Evolutionary conservation across 148 eudicot species (phyloP), one percentile per base, ranked within the genome.

Genomic region (Persicaria tinctoria): DNA sequence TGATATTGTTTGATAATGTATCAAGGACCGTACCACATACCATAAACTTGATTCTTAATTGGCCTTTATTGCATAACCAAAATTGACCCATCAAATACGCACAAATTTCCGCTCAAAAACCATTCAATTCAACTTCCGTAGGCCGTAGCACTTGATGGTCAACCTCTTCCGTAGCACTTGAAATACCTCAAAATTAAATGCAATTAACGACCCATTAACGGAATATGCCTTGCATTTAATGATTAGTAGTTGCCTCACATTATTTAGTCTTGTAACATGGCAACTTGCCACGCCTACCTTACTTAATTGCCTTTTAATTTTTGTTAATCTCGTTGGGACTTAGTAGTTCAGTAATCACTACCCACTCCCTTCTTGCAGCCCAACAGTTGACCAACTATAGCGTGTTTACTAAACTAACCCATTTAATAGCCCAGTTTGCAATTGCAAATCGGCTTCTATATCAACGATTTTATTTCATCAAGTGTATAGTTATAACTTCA

Each of bases 121-220:
- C 41, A 32, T 32, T 38, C 41, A 27, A 68, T 41, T 51, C 63
- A 45, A 55, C 59, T 18, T 70, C 79, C 75, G 56, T 77, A 72
- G 54, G 54, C 79, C 75, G 56, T 77, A 72, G 54, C 78, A 76
- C 79, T 70, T 77, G 18, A 49, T 9, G 32, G 55, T 46, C 17
- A 16, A 20, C 6, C 1, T 12, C 53, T 66, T 54, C 57, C n/a
- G 14, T 54, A 16, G 14, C 14, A n/a, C 57, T 17, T 13, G 13
- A 17, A 41, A 41, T 41, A 66, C 70, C 47, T 66, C 47, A 66
- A 38, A 38, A 38, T 14, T 13, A 66, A 66, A 2, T 32, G 41
- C 41, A 23, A 23, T 23, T 41, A 38, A 64, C 70, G 70, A 64
- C 70, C 70, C 47, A 66, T 66, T 66, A 66, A 44, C n/a, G 9